Evolutionary conservation across 2,329 filamentous ascomycete species (phyloP).

Genomic region (Microascus cirrosus): DNA sequence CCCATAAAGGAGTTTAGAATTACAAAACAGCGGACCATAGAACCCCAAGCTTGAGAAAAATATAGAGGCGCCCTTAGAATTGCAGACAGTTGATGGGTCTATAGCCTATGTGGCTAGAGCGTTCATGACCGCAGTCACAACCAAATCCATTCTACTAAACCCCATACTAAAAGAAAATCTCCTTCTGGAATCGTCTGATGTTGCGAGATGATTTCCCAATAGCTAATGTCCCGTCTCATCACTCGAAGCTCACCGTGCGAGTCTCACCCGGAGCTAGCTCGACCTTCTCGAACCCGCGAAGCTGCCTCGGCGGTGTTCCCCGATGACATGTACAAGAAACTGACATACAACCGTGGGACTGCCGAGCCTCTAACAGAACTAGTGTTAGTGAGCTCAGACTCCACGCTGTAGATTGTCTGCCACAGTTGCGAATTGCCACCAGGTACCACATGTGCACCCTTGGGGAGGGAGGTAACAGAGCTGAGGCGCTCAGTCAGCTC

Average conservation of each 20-base stretch:
- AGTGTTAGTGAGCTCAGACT: conserved; percentile 27
- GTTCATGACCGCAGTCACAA: conserved; percentile 21
- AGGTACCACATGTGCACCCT: conserved; percentile 24
- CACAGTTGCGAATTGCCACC: conserved; percentile 36
- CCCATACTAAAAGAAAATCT: conserved; percentile 33
- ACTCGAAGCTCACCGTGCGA: conserved; percentile 37
- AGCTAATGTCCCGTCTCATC: conserved; percentile 52
- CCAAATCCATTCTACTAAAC: conserved; percentile 33
- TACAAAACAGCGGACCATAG: no score
- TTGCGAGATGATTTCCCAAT: conserved; percentile 52
- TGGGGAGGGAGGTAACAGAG: conserved; percentile 20
- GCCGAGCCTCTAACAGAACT: conserved; percentile 30
- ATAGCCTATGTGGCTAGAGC: no score
- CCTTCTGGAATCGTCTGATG: conserved; percentile 45
- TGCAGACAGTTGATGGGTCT: no score
- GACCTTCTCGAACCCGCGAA: conserved; percentile 57
- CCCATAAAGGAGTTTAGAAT: no score
- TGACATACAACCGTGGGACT: conserved; percentile 36
- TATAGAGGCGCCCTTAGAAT: no score
- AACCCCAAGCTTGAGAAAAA: no score
- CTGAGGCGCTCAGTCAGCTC: conserved; percentile 13
- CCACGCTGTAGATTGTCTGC: conserved; percentile 29
- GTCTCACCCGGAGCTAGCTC: conserved; percentile 32
- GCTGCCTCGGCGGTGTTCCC: conserved; percentile 38
- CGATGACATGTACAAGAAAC: conserved; percentile 20